Evolutionary conservation across 2,329 filamentous ascomycete species (phyloP).

Genomic region (Diaporthe caulivora): DNA sequence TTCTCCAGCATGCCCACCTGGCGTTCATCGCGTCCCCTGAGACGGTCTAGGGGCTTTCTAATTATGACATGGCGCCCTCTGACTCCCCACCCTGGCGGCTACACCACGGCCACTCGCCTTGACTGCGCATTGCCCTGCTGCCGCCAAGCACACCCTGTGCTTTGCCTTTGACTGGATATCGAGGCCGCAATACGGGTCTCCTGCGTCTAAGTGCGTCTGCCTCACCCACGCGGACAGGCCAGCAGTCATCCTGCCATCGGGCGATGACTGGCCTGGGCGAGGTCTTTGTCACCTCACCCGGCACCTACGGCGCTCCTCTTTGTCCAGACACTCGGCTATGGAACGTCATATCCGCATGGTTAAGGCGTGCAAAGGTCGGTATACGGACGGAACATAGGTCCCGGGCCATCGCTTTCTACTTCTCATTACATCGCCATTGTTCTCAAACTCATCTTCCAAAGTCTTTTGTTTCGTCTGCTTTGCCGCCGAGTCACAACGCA

Average conservation of each 20-base stretch:
- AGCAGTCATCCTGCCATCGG: conserved; percentile 24
- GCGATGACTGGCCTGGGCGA: conserved; percentile 25
- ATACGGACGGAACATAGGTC: neutral
- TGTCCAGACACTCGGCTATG: conserved; percentile 14
- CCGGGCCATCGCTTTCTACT: conserved; percentile 5
- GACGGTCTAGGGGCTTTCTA: conserved; percentile 26
- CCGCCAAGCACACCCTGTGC: conserved; percentile 27
- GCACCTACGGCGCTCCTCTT: conserved; percentile 20
- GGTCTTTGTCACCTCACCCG: conserved; percentile 30
- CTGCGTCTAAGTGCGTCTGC: conserved; percentile 31
- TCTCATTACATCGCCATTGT: conserved; percentile 24
- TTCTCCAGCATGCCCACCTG: conserved; percentile 1
- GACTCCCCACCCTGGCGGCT: conserved; percentile 29
- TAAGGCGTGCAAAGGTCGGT: neutral
- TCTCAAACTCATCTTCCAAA: conserved; percentile 11
- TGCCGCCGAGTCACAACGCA: conserved; percentile 26
- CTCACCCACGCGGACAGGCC: conserved; percentile 22
- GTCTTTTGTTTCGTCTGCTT: conserved; percentile 32
- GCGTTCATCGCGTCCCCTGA: conserved; percentile 21
- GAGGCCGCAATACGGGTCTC: conserved; percentile 21
- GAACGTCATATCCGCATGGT: conserved; percentile 36
- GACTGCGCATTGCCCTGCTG: conserved; percentile 38
- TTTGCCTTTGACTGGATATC: conserved; percentile 22
- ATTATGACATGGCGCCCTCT: conserved; percentile 30
- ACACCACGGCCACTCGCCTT: conserved; percentile 37